These are phyloP conservation scores for Colletotrichum somersetense DNA, from an alignment of 2,329 filamentous ascomycete species.

Conservation along the genomic window DNA sequence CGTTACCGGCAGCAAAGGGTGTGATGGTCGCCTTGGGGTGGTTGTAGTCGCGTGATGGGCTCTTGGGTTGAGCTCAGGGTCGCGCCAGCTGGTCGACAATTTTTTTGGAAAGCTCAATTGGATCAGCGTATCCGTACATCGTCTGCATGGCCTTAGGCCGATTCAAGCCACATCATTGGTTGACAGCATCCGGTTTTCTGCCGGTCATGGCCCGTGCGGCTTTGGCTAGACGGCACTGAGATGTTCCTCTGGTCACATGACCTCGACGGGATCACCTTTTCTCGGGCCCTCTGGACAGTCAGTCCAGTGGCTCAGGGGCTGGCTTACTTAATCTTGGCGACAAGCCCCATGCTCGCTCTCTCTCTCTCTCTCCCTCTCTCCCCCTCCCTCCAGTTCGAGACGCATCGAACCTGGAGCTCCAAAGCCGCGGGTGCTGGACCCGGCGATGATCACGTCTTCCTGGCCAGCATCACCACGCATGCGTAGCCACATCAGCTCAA, in stretches of 20 bases:
- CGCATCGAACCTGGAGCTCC: not conserved
- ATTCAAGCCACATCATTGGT: constrained; percentile 32
- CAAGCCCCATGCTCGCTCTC: not conserved
- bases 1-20: constrained; percentile 35
- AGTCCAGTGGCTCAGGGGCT: constrained; percentile 7
- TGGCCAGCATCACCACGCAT: not conserved
- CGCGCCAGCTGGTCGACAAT: constrained; percentile 42
- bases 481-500: not conserved
- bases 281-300: not conserved
- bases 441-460: constrained; percentile 8
- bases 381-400: no score
- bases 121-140: constrained; percentile 21
- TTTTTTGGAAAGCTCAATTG: constrained; percentile 40
- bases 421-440: constrained; percentile 14
- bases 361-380: not conserved
- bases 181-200: not conserved
- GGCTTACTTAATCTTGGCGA: constrained; percentile 20
- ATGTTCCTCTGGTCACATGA: constrained; percentile 24
- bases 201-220: constrained; percentile 1
- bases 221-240: not conserved
- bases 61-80: constrained; percentile 29
- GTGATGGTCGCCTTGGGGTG: constrained; percentile 21
- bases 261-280: not conserved
- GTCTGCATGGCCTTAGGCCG: constrained; percentile 21
- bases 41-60: constrained; percentile 34